A percentile compares a stretch with the other conserved stretches of the same genome.
Evolutionary conservation across 2,329 filamentous ascomycete species (phyloP).

Genomic region (Reticulascus tulasneorum): DNA sequence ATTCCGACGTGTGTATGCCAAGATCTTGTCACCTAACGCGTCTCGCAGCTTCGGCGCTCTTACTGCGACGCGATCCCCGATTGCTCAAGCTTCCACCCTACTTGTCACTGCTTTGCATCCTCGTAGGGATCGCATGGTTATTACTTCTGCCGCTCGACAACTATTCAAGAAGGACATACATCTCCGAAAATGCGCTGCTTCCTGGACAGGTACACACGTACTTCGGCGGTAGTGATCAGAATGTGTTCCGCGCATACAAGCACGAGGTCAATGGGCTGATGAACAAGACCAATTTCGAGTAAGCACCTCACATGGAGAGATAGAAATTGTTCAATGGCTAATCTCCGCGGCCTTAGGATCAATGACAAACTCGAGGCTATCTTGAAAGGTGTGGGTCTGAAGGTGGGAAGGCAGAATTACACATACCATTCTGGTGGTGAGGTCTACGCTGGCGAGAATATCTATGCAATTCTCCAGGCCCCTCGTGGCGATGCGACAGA

Average conservation of each 20-base stretch:
- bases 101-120: constrained; percentile 77
- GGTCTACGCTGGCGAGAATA: constrained; percentile 75
- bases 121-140: constrained; percentile 85
- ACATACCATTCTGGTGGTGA: constrained; percentile 76
- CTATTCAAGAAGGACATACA: constrained; percentile 90
- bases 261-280: constrained; percentile 70
- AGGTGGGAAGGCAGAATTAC: constrained; percentile 84
- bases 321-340: not conserved
- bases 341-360: constrained; percentile 33
- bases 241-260: constrained; percentile 86
- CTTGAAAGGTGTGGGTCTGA: constrained; percentile 74
- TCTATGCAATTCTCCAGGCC: constrained; percentile 90
- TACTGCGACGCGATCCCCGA: constrained; percentile 74
- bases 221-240: constrained; percentile 93
- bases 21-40: constrained; percentile 8
- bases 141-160: constrained; percentile 84
- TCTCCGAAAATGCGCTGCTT: constrained; percentile 93
- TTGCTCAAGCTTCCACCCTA: constrained; percentile 82
- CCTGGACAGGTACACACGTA: constrained; percentile 98
- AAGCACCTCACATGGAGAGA: constrained; percentile 16
- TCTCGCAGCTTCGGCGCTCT: constrained; percentile 56
- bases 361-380: constrained; percentile 73
- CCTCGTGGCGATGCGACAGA: constrained; percentile 95
- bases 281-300: constrained; percentile 50
- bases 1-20: not conserved